A percentile compares a stretch with the other conserved stretches of the same genome.
Conservation (phyloP, 2,329 filamentous ascomycete genomes). For the Pseudopithomyces chartarum region DNA sequence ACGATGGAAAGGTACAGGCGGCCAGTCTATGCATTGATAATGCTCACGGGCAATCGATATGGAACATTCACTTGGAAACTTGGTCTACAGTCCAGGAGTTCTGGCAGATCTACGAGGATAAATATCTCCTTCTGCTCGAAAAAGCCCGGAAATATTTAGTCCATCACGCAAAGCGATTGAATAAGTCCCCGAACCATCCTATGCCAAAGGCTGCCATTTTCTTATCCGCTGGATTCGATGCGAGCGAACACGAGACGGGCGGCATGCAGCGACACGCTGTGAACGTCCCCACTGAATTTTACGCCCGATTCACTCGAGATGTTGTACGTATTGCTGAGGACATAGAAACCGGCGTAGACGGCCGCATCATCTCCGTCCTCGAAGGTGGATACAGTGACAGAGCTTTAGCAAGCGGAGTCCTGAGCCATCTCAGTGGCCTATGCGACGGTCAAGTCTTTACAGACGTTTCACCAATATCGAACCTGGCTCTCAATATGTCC, state of each 20-base stretch:
- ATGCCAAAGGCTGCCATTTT: slow-evolving; percentile 86
- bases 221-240: slow-evolving; percentile 94
- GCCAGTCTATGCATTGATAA: slow-evolving; percentile 94
- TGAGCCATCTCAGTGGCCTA: slow-evolving; percentile 88
- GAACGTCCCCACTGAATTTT: slow-evolving; percentile 96
- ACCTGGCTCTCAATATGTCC: slow-evolving; percentile 64
- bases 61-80: slow-evolving; percentile 91
- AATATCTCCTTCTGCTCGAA: slow-evolving; percentile 76
- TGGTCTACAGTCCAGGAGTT: slow-evolving; percentile 87
- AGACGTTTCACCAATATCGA: slow-evolving; percentile 37
- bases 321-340: slow-evolving; percentile 82
- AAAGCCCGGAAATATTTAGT: slow-evolving; percentile 81
- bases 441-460: slow-evolving; percentile 57
- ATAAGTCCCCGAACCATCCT: slow-evolving; percentile 60
- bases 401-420: slow-evolving; percentile 82
- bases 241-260: slow-evolving; percentile 88
- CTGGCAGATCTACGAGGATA: slow-evolving; percentile 82
- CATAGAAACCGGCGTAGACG: slow-evolving; percentile 75
- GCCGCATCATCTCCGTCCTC: slow-evolving; percentile 87
- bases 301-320: slow-evolving; percentile 86
- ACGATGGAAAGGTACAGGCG: slow-evolving; percentile 89
- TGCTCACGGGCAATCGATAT: slow-evolving; percentile 90
- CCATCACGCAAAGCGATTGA: slow-evolving; percentile 70
- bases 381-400: slow-evolving; percentile 97
- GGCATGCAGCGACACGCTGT: slow-evolving; percentile 97